A percentile compares a stretch with the other conserved stretches of the same genome.
phyloP scores from a whole-genome alignment of 2,329 filamentous ascomycete species.

The Diplodia corticola region DNA sequence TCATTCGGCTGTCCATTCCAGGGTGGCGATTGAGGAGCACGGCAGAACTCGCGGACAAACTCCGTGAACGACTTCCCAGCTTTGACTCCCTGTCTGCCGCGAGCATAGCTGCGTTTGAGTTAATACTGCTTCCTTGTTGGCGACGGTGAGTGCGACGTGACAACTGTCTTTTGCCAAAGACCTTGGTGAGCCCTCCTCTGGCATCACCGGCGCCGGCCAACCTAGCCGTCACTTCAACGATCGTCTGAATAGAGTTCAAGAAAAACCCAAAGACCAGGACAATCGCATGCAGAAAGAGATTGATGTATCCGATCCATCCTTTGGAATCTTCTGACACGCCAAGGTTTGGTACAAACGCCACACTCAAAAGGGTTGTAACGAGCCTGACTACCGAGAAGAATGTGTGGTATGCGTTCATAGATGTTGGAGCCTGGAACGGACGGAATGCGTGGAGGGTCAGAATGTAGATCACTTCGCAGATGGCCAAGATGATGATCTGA shows the following conservation, averaged over 20 bases:
- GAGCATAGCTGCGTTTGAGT: slow-evolving; percentile 81
- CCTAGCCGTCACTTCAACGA: slow-evolving; percentile 83
- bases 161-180: slow-evolving; percentile 86
- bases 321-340: slow-evolving; percentile 76
- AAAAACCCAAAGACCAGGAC: slow-evolving; percentile 92
- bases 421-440: slow-evolving; percentile 86
- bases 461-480: slow-evolving; percentile 89
- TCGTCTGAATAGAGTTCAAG: slow-evolving; percentile 84
- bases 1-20: slow-evolving; percentile 30
- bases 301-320: slow-evolving; percentile 93
- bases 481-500: slow-evolving; percentile 86
- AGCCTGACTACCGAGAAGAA: slow-evolving; percentile 79
- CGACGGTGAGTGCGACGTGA: slow-evolving; percentile 67
- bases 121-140: slow-evolving; percentile 73
- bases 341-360: slow-evolving; percentile 79
- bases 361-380: slow-evolving; percentile 56
- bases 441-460: slow-evolving; percentile 86
- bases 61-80: slow-evolving; percentile 53
- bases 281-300: slow-evolving; percentile 79
- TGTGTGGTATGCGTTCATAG: slow-evolving; percentile 95
- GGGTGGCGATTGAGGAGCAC: slow-evolving; percentile 50
- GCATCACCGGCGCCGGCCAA: slow-evolving; percentile 77
- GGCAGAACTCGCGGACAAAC: slow-evolving; percentile 63
- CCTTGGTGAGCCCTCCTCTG: slow-evolving; percentile 80
- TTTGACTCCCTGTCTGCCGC: slow-evolving; percentile 63